Conservation (phyloP, 139 green algal genomes). For the Edaphochlamys debaryana region DNA sequence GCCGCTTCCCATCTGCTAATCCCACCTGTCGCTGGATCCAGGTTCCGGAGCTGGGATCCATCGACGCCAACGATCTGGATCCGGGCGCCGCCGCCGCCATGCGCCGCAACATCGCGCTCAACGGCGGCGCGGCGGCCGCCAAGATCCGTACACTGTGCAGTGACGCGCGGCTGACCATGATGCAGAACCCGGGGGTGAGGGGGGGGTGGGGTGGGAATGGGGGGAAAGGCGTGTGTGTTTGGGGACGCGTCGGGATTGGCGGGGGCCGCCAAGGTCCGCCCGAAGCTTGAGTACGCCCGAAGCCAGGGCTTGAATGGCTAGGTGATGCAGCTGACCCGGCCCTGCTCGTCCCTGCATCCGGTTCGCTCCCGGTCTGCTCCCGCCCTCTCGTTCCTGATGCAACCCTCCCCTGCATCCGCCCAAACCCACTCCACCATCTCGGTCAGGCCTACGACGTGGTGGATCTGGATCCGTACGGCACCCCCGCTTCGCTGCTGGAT, state of each 20-base stretch:
- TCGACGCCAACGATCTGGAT: conserved; percentile 94
- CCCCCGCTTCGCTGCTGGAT: conserved; percentile 91
- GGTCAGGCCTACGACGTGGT: conserved; percentile 86
- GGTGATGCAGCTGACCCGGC: no score
- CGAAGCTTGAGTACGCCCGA: no score
- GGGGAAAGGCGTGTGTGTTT: neutral
- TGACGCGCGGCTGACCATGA: conserved; percentile 90
- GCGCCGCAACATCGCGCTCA: conserved; percentile 84
- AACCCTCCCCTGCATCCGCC: no score
- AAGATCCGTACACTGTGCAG: conserved; percentile 63
- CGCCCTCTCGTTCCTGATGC: no score
- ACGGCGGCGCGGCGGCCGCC: conserved; percentile 62
- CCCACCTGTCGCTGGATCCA: no score
- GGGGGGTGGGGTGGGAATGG: neutral
- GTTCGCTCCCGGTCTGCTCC: no score
- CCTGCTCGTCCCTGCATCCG: no score
- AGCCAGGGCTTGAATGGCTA: no score
- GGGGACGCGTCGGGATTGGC: neutral
- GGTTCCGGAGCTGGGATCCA: conserved; percentile 66
- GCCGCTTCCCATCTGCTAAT: no score
- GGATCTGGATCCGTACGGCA: conserved; percentile 98
- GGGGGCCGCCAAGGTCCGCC: no score
- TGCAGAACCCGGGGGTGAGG: conserved; percentile 68
- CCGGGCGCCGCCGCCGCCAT: conserved; percentile 74
- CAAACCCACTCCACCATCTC: no score